These are phyloP conservation scores for Nitzschia sp. DNA, from an alignment of 108 stramenopile genomes.

Conservation along the genomic window DNA sequence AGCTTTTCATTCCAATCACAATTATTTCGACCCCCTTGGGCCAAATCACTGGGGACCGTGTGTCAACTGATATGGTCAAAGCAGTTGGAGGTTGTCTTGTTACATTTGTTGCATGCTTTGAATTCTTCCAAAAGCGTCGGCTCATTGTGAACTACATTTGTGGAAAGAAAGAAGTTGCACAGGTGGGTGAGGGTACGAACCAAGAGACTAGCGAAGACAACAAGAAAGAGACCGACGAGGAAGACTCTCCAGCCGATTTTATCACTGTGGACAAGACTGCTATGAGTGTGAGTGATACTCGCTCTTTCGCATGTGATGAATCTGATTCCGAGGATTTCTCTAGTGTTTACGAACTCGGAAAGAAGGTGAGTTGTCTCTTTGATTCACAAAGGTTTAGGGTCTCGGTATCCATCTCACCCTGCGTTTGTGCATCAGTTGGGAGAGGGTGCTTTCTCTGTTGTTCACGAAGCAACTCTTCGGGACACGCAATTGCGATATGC, in stretches of 20 bases:
- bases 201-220: too few species aligned
- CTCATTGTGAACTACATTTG: neutral
- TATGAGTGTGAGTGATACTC: too few species aligned
- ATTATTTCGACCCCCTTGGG: constrained; percentile 41
- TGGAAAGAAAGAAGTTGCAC: neutral
- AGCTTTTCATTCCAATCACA: constrained; percentile 39
- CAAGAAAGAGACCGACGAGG: too few species aligned
- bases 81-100: constrained; percentile 6
- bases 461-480: constrained; percentile 42
- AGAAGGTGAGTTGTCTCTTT: constrained; percentile 29
- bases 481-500: constrained; percentile 46
- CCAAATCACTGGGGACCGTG: constrained; percentile 16
- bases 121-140: constrained; percentile 12
- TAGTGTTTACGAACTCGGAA: neutral
- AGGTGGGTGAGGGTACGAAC: neutral
- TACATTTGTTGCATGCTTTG: constrained; percentile 13
- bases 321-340: neutral
- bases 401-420: neutral
- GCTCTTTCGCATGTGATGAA: too few species aligned
- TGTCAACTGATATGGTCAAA: constrained; percentile 14
- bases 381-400: too few species aligned
- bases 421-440: constrained; percentile 39
- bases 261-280: neutral
- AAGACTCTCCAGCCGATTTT: too few species aligned
- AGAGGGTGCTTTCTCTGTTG: constrained; percentile 66